These are phyloP conservation scores for Termitomyces sp. DNA, from an alignment of 768 basidiomycete species.

Conservation along the genomic window DNA sequence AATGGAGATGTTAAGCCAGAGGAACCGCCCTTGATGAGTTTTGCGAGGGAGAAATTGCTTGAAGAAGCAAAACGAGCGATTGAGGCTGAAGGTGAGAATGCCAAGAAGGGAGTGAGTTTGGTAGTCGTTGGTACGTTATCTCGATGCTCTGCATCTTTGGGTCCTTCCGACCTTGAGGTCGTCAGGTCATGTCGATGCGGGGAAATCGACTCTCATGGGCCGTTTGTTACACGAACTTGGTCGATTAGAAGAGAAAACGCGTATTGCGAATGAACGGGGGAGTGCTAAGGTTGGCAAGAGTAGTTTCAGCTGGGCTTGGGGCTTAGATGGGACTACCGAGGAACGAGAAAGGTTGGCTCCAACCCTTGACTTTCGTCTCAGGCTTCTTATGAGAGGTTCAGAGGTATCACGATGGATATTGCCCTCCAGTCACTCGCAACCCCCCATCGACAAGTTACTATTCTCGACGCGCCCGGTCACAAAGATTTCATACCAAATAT, in stretches of 20 bases:
- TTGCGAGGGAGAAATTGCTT: conserved; percentile 78
- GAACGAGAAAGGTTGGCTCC: conserved; percentile 81
- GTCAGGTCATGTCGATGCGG: conserved; percentile 96
- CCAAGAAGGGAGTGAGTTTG: conserved; percentile 74
- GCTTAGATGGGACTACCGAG: conserved; percentile 87
- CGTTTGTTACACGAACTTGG: conserved; percentile 91
- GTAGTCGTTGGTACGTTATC: conserved; percentile 80
- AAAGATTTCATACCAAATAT: conserved; percentile 98
- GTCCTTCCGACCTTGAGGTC: not conserved
- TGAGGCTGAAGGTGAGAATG: conserved; percentile 41
- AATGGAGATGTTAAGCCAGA: conserved; percentile 39
- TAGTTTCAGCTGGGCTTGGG: conserved; percentile 99
- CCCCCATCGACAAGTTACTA: conserved; percentile 72
- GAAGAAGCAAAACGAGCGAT: conserved; percentile 68
- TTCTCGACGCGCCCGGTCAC: conserved; percentile 98
- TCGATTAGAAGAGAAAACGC: conserved; percentile 79
- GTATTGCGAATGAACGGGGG: conserved; percentile 81
- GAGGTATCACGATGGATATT: conserved; percentile 98
- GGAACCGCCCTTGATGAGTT: conserved; percentile 58
- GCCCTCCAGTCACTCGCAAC: conserved; percentile 80
- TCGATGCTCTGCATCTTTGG: not conserved
- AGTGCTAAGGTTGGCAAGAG: conserved; percentile 89
- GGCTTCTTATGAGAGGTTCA: conserved; percentile 27
- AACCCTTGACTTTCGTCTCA: not conserved
- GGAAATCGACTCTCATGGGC: conserved; percentile 98